Conservation (phyloP, 495 filamentous ascomycete genomes). For the Penicillium ochrochloron region DNA sequence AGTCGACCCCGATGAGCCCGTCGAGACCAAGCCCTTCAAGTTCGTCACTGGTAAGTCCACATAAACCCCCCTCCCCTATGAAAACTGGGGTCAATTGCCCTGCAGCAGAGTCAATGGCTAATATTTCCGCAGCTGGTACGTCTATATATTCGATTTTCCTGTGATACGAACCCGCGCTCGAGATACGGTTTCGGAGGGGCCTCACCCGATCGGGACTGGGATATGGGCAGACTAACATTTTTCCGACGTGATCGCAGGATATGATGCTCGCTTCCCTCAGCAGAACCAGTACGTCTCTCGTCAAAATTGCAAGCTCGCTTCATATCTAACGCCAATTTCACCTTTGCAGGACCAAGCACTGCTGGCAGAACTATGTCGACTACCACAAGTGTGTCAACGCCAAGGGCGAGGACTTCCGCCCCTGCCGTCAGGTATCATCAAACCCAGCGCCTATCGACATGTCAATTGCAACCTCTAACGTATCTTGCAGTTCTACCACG, state of each 20-base stretch:
- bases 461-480: conserved; percentile 15
- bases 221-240: conserved; percentile 38
- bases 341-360: conserved; percentile 69
- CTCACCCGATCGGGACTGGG: conserved; percentile 25
- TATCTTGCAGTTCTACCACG: conserved; percentile 78
- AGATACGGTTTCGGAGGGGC: conserved; percentile 16
- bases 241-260: conserved; percentile 63
- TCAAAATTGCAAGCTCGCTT: background rate
- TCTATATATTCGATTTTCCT: conserved; percentile 26
- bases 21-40: conserved; percentile 98
- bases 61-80: conserved; percentile 20
- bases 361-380: conserved; percentile 99
- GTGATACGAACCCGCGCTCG: conserved; percentile 20
- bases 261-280: conserved; percentile 99
- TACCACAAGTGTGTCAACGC: conserved; percentile 99
- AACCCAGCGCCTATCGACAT: background rate
- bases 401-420: conserved; percentile 98
- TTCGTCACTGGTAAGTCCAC: conserved; percentile 91
- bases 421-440: conserved; percentile 84
- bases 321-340: conserved; percentile 20
- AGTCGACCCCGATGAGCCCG: conserved; percentile 87
- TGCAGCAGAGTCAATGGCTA: conserved; percentile 52
- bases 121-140: conserved; percentile 52
- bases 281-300: conserved; percentile 74
- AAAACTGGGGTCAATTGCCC: conserved; percentile 35